Conservation (phyloP, 768 basidiomycete genomes). For the Pseudohyphozyma bogoriensis region DNA sequence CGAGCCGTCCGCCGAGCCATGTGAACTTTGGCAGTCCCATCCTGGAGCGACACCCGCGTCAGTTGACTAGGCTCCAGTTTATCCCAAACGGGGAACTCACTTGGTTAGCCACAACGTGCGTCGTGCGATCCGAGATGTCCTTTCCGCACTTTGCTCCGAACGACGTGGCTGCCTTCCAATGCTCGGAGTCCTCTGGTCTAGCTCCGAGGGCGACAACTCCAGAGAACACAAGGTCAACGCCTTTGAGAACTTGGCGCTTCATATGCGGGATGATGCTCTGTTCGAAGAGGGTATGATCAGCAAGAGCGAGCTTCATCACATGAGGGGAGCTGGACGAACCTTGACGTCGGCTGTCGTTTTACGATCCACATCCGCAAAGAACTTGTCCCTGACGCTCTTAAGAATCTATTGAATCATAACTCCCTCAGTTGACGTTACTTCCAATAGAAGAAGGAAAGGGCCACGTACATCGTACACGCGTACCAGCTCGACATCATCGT, state of each 20-base stretch:
- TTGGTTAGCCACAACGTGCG: constrained; percentile 88
- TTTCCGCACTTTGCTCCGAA: constrained; percentile 77
- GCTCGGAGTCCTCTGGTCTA: constrained; percentile 45
- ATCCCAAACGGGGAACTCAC: constrained; percentile 39
- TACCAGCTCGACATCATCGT: constrained; percentile 71
- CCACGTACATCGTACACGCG: constrained; percentile 62
- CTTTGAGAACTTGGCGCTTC: constrained; percentile 63
- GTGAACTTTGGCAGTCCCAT: constrained; percentile 85
- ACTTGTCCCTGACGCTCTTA: constrained; percentile 63
- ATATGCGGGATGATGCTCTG: constrained; percentile 78
- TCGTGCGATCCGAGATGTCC: constrained; percentile 56
- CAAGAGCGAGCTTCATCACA: neutral
- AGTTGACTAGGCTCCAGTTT: neutral
- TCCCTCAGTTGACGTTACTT: too few species aligned
- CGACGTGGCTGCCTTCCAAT: constrained; percentile 74
- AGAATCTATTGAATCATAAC: constrained; percentile 57
- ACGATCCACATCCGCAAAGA: constrained; percentile 49
- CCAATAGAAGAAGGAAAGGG: too few species aligned
- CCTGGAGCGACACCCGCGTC: constrained; percentile 42
- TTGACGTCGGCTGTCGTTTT: constrained; percentile 73
- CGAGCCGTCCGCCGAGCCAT: constrained; percentile 63
- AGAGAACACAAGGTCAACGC: constrained; percentile 78
- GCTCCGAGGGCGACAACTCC: constrained; percentile 85
- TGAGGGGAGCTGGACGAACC: constrained; percentile 41
- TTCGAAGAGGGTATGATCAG: constrained; percentile 2